Conservation (phyloP, 495 filamentous ascomycete species). For the Penicillium salamii region DNA sequence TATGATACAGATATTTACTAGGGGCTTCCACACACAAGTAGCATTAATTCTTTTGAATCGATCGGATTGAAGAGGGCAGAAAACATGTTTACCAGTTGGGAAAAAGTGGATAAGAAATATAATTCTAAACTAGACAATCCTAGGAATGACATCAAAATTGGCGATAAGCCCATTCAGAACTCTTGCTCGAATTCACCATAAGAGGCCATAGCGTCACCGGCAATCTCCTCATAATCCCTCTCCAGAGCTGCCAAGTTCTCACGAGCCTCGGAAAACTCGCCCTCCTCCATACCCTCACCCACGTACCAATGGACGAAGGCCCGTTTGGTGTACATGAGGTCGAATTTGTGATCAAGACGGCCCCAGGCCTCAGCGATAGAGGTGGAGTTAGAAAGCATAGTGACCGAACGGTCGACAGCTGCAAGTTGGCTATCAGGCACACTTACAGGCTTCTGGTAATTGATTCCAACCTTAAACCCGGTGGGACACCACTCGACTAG, state of each 20-base stretch:
- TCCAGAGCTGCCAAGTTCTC: slow-evolving; percentile 86
- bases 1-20: no score
- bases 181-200: neutral
- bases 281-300: slow-evolving; percentile 94
- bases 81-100: slow-evolving; percentile 13
- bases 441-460: slow-evolving; percentile 80
- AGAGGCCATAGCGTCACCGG: neutral
- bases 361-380: slow-evolving; percentile 88
- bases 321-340: slow-evolving; percentile 94
- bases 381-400: slow-evolving; percentile 89
- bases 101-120: neutral
- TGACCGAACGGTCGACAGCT: slow-evolving; percentile 80
- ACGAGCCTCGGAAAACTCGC: slow-evolving; percentile 86
- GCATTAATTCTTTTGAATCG: no score
- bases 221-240: slow-evolving; percentile 80
- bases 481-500: slow-evolving; percentile 94
- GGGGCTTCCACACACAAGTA: no score
- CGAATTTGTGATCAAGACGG: slow-evolving; percentile 87
- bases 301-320: slow-evolving; percentile 97
- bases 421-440: slow-evolving; percentile 76
- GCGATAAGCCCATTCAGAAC: neutral
- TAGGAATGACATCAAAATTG: neutral
- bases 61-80: neutral
- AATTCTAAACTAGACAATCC: neutral
- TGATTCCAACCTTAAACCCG: slow-evolving; percentile 93